phyloP scores from a whole-genome alignment of 768 basidiomycete species.

The Mycena filopes region DNA sequence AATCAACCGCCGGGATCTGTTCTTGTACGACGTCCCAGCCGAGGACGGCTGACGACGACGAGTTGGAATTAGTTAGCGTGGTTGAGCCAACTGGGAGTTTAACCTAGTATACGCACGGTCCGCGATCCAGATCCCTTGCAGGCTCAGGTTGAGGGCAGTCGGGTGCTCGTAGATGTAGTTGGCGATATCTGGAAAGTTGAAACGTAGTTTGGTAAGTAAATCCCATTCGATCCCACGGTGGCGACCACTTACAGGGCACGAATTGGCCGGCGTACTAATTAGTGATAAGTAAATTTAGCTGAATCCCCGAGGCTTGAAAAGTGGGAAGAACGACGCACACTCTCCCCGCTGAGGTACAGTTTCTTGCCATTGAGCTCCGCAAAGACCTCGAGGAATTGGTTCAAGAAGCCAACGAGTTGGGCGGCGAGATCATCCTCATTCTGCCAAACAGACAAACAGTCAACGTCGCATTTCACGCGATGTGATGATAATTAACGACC shows the following conservation, averaged over 20 bases:
- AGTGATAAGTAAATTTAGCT: slow-evolving; percentile 14
- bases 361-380: slow-evolving; percentile 78
- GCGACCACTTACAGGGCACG: slow-evolving; percentile 59
- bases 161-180: slow-evolving; percentile 77
- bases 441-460: slow-evolving; percentile 43
- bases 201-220: too few relatives aligned
- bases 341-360: slow-evolving; percentile 77
- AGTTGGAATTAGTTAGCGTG: not conserved
- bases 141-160: slow-evolving; percentile 58
- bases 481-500: too few relatives aligned
- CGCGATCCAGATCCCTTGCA: slow-evolving; percentile 78
- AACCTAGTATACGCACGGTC: slow-evolving; percentile 62
- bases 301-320: not conserved
- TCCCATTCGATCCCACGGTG: not conserved
- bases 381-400: slow-evolving; percentile 83
- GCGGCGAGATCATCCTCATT: slow-evolving; percentile 60
- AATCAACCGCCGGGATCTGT: slow-evolving; percentile 77
- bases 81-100: not conserved
- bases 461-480: not conserved
- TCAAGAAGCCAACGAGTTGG: slow-evolving; percentile 69
- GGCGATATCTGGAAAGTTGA: slow-evolving; percentile 66
- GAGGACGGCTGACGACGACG: slow-evolving; percentile 58
- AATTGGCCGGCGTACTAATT: slow-evolving; percentile 77
- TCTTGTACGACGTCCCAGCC: slow-evolving; percentile 73
- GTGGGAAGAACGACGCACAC: slow-evolving; percentile 62